These are phyloP conservation scores for Penicillium bovifimosum DNA, from an alignment of 495 filamentous ascomycete species.

Conservation along the genomic window DNA sequence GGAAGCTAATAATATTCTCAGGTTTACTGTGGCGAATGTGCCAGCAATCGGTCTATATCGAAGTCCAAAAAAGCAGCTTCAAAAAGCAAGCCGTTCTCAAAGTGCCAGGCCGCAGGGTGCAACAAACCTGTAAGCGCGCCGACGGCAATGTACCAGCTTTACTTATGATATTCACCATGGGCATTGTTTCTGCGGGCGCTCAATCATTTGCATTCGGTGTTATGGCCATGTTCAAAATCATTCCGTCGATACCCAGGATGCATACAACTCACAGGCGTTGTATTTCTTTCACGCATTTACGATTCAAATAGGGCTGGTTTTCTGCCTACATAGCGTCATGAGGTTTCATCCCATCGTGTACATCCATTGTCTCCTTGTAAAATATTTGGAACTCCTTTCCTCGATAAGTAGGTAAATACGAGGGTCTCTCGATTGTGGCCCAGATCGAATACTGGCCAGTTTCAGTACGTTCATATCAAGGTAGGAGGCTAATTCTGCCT, in stretches of 20 bases:
- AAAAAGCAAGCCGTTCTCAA: constrained; percentile 39
- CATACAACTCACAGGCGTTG: constrained; percentile 23
- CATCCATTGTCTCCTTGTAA: not conserved
- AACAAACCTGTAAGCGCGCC: constrained; percentile 32
- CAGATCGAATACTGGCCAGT: not conserved
- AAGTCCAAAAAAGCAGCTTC: constrained; percentile 30
- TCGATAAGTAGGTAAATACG: not conserved
- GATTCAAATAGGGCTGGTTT: not conserved
- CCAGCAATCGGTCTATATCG: constrained; percentile 42
- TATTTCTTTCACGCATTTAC: not conserved
- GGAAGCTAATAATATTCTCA: constrained; percentile 23
- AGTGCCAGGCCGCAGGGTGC: constrained; percentile 49
- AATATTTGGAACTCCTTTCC: not conserved
- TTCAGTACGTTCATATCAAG: not conserved
- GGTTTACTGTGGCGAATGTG: constrained; percentile 71
- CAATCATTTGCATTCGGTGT: constrained; percentile 16
- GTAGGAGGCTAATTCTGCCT: not conserved
- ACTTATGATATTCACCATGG: constrained; percentile 27
- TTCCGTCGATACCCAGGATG: constrained; percentile 24
- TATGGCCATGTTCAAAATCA: constrained; percentile 1
- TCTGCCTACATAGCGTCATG: not conserved
- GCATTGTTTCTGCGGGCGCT: not conserved
- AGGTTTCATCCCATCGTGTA: not conserved
- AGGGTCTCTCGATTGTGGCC: not conserved
- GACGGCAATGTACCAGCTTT: constrained; percentile 44